phyloP scores from a whole-genome alignment of 768 basidiomycete genomes.

The Trametes elegans region DNA sequence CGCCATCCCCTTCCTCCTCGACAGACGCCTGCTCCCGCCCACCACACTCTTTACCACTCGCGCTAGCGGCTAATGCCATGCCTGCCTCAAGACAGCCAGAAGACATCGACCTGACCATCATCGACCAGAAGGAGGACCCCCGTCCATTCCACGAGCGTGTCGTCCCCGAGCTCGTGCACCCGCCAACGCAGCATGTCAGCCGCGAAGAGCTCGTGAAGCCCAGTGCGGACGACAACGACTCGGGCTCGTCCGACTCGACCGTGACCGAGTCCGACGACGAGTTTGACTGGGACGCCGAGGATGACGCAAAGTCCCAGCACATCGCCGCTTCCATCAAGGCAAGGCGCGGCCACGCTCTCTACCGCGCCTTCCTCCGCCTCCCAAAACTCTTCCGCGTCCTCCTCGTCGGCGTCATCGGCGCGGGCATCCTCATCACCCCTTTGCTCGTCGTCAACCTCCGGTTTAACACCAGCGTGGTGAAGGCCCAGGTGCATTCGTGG shows the following conservation, averaged over 20 bases:
- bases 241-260: slow-evolving; percentile 28
- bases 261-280: slow-evolving; percentile 64
- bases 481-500: slow-evolving; percentile 58
- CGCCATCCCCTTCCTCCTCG: not conserved
- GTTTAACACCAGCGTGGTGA: slow-evolving; percentile 48
- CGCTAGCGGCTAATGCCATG: slow-evolving; percentile 3
- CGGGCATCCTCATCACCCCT: slow-evolving; percentile 65
- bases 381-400: slow-evolving; percentile 57
- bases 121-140: slow-evolving; percentile 13
- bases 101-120: slow-evolving; percentile 10
- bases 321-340: slow-evolving; percentile 41
- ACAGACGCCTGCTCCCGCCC: no score
- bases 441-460: slow-evolving; percentile 65
- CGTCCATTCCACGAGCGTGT: slow-evolving; percentile 13
- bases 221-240: slow-evolving; percentile 12
- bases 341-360: slow-evolving; percentile 60
- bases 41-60: slow-evolving; percentile 10
- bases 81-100: slow-evolving; percentile 8
- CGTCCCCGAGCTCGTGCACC: slow-evolving; percentile 16
- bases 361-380: slow-evolving; percentile 65
- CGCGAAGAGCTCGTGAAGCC: slow-evolving; percentile 24
- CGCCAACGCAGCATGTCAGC: slow-evolving; percentile 13
- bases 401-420: slow-evolving; percentile 56
- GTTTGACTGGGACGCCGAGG: slow-evolving; percentile 74
- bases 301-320: slow-evolving; percentile 35